These are phyloP conservation scores for Hondaea fermentalgiana DNA, from an alignment of 108 stramenopile genomes.

Conservation along the genomic window DNA sequence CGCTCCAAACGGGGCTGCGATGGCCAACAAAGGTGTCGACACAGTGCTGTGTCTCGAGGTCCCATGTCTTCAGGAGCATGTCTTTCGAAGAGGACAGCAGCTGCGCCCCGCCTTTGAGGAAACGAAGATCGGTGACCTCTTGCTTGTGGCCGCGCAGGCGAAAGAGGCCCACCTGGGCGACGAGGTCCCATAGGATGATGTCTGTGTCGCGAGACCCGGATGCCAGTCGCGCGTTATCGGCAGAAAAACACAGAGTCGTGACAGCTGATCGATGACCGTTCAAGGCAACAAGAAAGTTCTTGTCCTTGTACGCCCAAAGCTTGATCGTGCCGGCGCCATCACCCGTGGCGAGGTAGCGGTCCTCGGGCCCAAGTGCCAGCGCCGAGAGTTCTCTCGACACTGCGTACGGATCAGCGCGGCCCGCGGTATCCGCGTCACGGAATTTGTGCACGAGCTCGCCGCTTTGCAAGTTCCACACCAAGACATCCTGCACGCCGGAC, in stretches of 20 bases:
- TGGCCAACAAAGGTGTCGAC: conserved; percentile 88
- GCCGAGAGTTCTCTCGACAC: neutral
- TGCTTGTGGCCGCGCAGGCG: conserved; percentile 79
- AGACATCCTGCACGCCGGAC: conserved; percentile 43
- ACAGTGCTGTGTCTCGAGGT: conserved; percentile 85
- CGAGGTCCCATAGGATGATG: conserved; percentile 84
- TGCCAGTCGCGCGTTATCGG: conserved; percentile 60
- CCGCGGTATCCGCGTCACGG: neutral
- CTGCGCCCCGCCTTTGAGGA: conserved; percentile 37
- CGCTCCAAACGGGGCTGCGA: conserved; percentile 65
- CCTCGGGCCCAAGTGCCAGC: neutral
- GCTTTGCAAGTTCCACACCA: conserved; percentile 41
- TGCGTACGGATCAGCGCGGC: neutral
- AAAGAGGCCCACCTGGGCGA: conserved; percentile 81
- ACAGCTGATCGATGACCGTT: conserved; percentile 41
- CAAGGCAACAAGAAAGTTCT: neutral
- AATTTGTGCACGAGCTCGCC: conserved; percentile 26
- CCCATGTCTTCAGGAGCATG: conserved; percentile 95
- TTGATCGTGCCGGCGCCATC: conserved; percentile 24
- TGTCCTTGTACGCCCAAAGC: neutral
- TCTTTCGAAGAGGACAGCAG: conserved; percentile 73
- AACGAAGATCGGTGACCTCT: conserved; percentile 73
- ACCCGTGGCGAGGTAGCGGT: conserved; percentile 16
- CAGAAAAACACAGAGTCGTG: neutral
- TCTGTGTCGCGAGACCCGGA: conserved; percentile 62